Percentiles rank a stretch among this genome's conserved stretches.
Evolutionary conservation across 768 basidiomycete genomes (phyloP).

Genomic region (Nidularia sp.): DNA sequence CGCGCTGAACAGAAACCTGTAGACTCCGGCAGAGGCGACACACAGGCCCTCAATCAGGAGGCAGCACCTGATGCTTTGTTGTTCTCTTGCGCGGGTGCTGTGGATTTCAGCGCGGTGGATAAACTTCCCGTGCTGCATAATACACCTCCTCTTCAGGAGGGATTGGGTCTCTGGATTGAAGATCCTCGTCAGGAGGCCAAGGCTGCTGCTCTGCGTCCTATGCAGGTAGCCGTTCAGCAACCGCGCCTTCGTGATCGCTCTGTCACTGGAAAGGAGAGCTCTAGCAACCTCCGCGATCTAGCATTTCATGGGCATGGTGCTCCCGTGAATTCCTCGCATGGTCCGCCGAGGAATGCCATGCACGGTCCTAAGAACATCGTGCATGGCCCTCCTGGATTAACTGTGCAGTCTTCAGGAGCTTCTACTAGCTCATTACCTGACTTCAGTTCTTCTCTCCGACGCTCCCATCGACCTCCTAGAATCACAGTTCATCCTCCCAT

Average conservation of each 20-base stretch:
- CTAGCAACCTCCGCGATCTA: not conserved
- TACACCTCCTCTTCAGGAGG: too few species aligned
- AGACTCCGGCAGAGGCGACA: conserved; percentile 9
- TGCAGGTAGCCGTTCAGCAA: not conserved
- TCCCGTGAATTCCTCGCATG: conserved; percentile 10
- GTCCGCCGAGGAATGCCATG: conserved; percentile 14
- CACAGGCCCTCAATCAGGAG: too few species aligned
- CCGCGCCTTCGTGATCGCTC: not conserved
- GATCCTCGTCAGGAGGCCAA: not conserved
- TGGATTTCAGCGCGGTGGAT: too few species aligned
- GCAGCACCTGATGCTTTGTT: too few species aligned
- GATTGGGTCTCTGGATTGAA: not conserved
- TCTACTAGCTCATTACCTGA: not conserved
- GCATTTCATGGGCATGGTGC: conserved; percentile 9
- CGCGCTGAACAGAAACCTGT: conserved; percentile 24
- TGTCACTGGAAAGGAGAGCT: not conserved
- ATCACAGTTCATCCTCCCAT: conserved; percentile 12
- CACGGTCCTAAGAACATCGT: too few species aligned
- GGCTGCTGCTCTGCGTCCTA: not conserved
- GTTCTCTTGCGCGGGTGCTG: too few species aligned
- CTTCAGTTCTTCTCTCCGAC: conserved; percentile 7
- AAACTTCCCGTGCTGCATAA: too few species aligned
- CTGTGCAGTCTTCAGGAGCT: not conserved
- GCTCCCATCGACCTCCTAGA: conserved; percentile 25
- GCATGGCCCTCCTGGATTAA: conserved; percentile 15